Base-by-base conservation (phyloP, 2,329 filamentous ascomycete species). In the Stemphylium lycopersici region DNA sequence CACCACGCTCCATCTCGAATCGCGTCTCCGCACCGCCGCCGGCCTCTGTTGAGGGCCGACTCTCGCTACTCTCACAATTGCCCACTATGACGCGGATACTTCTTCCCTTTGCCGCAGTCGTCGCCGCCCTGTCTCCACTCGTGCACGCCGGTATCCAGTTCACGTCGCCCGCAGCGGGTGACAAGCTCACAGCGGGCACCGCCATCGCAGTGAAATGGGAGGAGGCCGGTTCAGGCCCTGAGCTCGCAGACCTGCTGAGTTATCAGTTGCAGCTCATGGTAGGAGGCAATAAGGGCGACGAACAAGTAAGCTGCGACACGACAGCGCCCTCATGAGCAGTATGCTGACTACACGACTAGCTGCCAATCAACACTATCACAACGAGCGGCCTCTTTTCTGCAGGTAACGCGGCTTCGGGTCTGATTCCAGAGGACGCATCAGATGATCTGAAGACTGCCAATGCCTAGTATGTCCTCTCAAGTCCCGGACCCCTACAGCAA, bases 231-330 rank as follows among this genome's bases (percentile, higher is more conserved):
- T 73, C 74, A 16, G 71, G 77, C 38, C 84, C 85, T 2, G 67
- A 74, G 3, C 68, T 86, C 32, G 67, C 79, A 6, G 78, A 83
- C 52, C 76, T 87, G 37, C 70, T 75, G 2, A 77, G 78, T 15
- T 90, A 86, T 70, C 77, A 83, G 56, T 71, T 90, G 42, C 83
- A 82, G 61, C 75, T 90, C 18, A 84, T 84, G 65, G 82, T 84
- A 6, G 87, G 87, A 49, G 84, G 85, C 40, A 84, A 87, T 66
- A 73, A 77, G 2, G 76, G 72, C 15, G 74, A 71, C 49, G 75
- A 76, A 55, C 77, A 80, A 76, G 79, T 84, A 72, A 52, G 73
- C 53, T n/a, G n/a, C 33, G 22, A 43, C 24, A 52, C 16, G 29
- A 48, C 22, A 39, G n/a, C 11, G 12, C 29, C 12, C 29, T 16